Base-by-base conservation (phyloP, 1,284 basidiomycete species). In the Coniferiporia weirii region DNA sequence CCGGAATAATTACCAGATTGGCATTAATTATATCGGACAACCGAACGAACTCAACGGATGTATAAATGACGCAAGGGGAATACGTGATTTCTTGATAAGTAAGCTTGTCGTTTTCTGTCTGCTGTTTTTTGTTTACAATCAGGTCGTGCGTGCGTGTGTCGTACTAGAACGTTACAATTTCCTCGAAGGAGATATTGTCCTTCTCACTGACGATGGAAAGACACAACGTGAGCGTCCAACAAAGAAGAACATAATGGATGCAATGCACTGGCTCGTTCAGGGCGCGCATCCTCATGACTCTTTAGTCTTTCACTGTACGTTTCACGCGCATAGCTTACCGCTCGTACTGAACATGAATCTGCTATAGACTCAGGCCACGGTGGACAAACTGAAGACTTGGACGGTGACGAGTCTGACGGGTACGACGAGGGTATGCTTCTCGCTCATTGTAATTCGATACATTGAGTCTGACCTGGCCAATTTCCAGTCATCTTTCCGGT, bases 231-330 rank as follows among this genome's bases (percentile, higher is more conserved):
- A 81, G 52, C 75, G 79, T 43, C 94, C 94, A 0, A 95, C 92
- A 0, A 76, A 80, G 57, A 74, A 73, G 61, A 96, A 96, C 70
- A 91, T 97, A 63, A 68, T 92, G n/a, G 77, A 81, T 22, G 91
- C 86, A 0, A 94, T 95, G 90, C 77, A 76, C 48, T 95, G 93
- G 93, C 81, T 96, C n/a, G 90, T 95, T 1, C 72, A 76, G 27
- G 84, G 79, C 61, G 93, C 93, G 1, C 75, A 77, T 34, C 75
- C 81, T 3, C 80, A 95, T 64, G 94, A 95, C 70, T 87, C 92
- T 1, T 73, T 96, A 9, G 93, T 95, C 72, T 89, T 95, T 71
- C 93, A 95, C 66, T 95, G 87, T 87, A 68, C 57, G 83, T 47
- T 34, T 13, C 10, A 0, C 53, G 45, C 15, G 10, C 17, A 44